Evolutionary conservation across 2,329 filamentous ascomycete genomes (phyloP).

Genomic region (Podosphaera aphanis): DNA sequence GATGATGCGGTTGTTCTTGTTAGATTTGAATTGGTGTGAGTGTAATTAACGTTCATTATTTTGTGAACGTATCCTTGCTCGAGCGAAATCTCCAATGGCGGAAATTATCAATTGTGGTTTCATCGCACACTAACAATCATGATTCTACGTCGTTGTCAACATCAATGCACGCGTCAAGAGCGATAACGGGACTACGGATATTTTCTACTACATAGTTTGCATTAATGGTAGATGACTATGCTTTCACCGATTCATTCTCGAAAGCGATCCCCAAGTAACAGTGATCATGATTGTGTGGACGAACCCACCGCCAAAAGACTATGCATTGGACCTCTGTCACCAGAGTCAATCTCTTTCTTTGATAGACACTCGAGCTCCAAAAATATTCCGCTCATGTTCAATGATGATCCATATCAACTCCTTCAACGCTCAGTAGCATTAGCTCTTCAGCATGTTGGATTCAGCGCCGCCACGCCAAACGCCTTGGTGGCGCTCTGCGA

Average conservation of each 20-base stretch:
- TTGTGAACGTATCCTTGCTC: too few species aligned
- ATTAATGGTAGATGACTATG: slow-evolving; percentile 6
- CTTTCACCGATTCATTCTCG: slow-evolving; percentile 7
- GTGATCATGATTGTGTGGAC: slow-evolving; percentile 9
- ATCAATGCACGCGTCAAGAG: neutral
- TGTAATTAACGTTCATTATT: too few species aligned
- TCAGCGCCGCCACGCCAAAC: slow-evolving; percentile 28
- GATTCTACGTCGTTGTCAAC: neutral
- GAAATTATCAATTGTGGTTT: too few species aligned
- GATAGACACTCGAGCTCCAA: neutral
- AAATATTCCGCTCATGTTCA: slow-evolving; percentile 7
- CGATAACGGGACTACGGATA: neutral
- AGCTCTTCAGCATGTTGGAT: slow-evolving; percentile 33
- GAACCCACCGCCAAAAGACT: slow-evolving; percentile 11
- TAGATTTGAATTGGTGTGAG: too few species aligned
- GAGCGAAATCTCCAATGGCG: too few species aligned
- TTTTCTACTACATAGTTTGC: neutral
- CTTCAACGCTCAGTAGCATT: slow-evolving; percentile 32
- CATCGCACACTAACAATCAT: too few species aligned
- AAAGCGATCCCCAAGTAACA: slow-evolving; percentile 11
- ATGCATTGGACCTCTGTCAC: slow-evolving; percentile 9
- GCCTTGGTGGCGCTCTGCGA: slow-evolving; percentile 34
- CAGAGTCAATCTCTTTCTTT: slow-evolving; percentile 4
- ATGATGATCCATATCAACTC: slow-evolving; percentile 13
- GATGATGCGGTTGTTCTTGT: neutral